Conservation (phyloP, 805 yeast genomes). For the Candida berthetii region DNA sequence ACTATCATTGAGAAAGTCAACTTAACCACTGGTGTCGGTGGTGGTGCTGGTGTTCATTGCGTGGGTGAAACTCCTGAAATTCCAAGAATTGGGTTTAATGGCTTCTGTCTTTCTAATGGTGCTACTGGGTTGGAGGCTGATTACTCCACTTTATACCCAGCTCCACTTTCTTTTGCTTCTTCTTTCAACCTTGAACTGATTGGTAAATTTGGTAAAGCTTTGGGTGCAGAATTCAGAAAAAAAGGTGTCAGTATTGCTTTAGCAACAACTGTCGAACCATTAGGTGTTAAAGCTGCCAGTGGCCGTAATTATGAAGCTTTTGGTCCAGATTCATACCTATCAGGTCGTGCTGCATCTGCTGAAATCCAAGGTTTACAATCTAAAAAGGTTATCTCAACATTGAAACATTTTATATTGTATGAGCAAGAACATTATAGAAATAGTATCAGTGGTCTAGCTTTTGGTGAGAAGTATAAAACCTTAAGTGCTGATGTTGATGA, state of each 20-base stretch:
- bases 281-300: constrained; percentile 51
- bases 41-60: constrained; percentile 49
- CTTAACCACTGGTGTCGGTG: constrained; percentile 53
- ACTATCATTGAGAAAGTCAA: constrained; percentile 50
- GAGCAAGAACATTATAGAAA: constrained; percentile 49
- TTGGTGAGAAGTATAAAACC: no score
- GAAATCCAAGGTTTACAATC: constrained; percentile 46
- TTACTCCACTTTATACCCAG: constrained; percentile 44
- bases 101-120: constrained; percentile 52
- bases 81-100: constrained; percentile 44
- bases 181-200: constrained; percentile 45
- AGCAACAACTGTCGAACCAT: constrained; percentile 51
- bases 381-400: constrained; percentile 46
- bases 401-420: constrained; percentile 54
- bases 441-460: no score
- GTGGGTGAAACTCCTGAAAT: constrained; percentile 52
- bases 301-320: constrained; percentile 60
- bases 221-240: constrained; percentile 42
- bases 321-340: constrained; percentile 52
- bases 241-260: constrained; percentile 49
- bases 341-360: constrained; percentile 46
- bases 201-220: constrained; percentile 45
- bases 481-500: constrained; percentile 49
- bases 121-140: constrained; percentile 51
- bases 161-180: constrained; percentile 47